Conservation (phyloP, 345 rosid species). For the Populus simonii region DNA sequence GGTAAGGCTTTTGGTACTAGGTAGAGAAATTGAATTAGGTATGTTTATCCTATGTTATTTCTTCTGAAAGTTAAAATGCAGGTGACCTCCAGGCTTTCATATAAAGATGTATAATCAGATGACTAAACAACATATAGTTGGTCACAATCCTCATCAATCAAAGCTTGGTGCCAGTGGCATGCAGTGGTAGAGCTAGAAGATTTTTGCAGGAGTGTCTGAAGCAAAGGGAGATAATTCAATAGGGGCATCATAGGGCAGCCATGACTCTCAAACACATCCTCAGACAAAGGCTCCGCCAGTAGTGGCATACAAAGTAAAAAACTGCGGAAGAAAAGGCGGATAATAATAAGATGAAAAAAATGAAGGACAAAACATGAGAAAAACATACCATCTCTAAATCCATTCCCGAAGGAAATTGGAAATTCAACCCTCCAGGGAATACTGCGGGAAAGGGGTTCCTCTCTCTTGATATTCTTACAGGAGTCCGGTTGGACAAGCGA, state of each 20-base stretch:
- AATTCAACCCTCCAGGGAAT: constrained; percentile 19
- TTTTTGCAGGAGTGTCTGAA: not conserved
- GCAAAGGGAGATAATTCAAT: not conserved
- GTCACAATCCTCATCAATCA: not conserved
- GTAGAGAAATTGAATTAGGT: not conserved
- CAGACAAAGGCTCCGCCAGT: not conserved
- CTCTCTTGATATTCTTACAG: constrained; percentile 36
- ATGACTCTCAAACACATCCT: not conserved
- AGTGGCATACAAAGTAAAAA: not conserved
- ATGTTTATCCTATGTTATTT: not conserved
- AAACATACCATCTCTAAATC: constrained; percentile 63
- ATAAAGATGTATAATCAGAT: not conserved
- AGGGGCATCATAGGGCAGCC: not conserved
- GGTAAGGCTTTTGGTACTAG: not conserved
- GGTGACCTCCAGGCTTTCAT: not conserved
- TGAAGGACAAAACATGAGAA: not conserved
- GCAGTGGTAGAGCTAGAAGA: not conserved
- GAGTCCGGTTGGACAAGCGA: constrained; percentile 40
- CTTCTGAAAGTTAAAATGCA: not conserved
- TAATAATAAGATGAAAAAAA: not conserved
- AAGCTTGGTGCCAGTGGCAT: not conserved
- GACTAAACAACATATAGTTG: not conserved
- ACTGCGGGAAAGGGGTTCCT: constrained; percentile 14
- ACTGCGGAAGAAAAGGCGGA: not conserved
- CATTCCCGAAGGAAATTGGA: constrained; percentile 66